Evolutionary conservation across 1,139 yeast species (phyloP).

Genomic region (Zygosaccharomyces pseudobailii): DNA sequence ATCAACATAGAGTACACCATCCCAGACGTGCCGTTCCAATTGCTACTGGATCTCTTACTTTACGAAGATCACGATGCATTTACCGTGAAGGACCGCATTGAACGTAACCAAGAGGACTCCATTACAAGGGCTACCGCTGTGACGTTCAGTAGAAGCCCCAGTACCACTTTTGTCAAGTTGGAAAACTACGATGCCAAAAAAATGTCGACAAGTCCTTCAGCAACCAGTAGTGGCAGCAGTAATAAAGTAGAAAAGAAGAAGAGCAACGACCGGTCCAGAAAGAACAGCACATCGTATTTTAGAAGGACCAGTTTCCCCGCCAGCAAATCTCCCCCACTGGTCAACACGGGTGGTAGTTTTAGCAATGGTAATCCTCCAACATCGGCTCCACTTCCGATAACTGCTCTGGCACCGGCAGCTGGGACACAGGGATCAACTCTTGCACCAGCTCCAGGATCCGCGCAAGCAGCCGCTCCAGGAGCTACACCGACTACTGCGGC

Average conservation of each 20-base stretch:
- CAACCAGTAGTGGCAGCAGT: not conserved
- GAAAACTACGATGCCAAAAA: not conserved
- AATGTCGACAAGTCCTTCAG: not conserved
- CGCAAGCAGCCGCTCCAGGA: not conserved
- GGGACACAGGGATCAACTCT: not conserved
- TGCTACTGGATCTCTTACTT: constrained; percentile 18
- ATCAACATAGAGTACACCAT: constrained; percentile 9
- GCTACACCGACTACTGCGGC: not conserved
- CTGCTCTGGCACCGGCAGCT: not conserved
- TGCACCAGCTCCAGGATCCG: not conserved
- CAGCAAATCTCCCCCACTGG: not conserved
- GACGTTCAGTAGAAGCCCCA: not conserved
- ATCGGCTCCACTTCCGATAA: not conserved
- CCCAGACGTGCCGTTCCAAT: constrained; percentile 22
- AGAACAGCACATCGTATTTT: constrained; percentile 6
- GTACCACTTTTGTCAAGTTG: not conserved
- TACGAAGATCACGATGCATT: constrained; percentile 18
- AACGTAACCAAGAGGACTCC: constrained; percentile 6
- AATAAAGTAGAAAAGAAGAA: constrained; percentile 5
- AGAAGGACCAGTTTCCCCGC: constrained; percentile 9
- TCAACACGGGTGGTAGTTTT: not conserved
- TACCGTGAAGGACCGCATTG: constrained; percentile 8
- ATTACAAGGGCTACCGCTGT: not conserved
- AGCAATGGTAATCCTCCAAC: not conserved
- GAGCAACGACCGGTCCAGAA: constrained; percentile 1